These are phyloP conservation scores for Rhizopus arrhizus DNA, from an alignment of 371 early-diverging fungal genomes.

Conservation along the genomic window DNA sequence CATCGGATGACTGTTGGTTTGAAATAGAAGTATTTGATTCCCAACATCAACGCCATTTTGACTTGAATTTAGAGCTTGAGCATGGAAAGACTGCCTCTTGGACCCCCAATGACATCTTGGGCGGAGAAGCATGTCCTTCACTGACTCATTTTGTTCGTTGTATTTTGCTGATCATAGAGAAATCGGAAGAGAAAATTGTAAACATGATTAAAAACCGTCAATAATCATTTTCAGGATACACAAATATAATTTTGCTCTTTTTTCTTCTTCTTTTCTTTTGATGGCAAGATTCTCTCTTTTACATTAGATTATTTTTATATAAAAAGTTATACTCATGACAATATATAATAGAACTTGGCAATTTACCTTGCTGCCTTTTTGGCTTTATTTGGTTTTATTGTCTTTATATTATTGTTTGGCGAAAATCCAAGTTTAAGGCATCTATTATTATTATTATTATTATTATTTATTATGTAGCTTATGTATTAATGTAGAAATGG, in stretches of 20 bases:
- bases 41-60: constrained; percentile 26
- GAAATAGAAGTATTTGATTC: constrained; percentile 42
- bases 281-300: not conserved
- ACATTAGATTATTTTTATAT: not conserved
- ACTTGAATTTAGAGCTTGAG: constrained; percentile 32
- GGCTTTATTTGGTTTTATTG: constrained; percentile 31
- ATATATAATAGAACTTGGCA: constrained; percentile 25
- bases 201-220: not conserved
- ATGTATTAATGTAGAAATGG: constrained; percentile 31
- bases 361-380: constrained; percentile 24
- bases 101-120: constrained; percentile 43
- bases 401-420: constrained; percentile 48
- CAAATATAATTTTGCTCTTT: not conserved
- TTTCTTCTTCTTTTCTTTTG: not conserved
- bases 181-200: constrained; percentile 13
- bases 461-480: not conserved
- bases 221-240: not conserved
- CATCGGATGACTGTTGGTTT: constrained; percentile 37
- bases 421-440: constrained; percentile 45
- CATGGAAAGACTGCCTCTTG: constrained; percentile 37
- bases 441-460: not conserved
- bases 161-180: not conserved
- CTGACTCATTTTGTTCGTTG: not conserved
- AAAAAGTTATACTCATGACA: not conserved
- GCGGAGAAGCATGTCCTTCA: not conserved